Conservation (phyloP, 768 basidiomycete genomes). For the Fistulinella prunicolor region DNA sequence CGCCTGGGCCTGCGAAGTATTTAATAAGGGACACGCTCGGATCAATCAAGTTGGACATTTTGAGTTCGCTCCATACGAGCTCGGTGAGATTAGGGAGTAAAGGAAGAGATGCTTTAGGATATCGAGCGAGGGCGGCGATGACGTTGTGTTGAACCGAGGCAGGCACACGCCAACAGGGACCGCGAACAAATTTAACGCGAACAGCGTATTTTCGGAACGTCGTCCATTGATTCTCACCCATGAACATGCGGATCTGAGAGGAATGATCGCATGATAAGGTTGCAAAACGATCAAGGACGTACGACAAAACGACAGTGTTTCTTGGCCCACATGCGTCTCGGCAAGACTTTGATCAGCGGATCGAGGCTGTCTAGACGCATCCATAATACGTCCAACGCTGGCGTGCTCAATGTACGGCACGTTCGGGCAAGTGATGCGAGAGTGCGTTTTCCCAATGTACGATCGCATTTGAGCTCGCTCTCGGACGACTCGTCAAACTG, state of each 20-base stretch:
- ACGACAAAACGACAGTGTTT: constrained; percentile 22
- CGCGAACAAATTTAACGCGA: constrained; percentile 22
- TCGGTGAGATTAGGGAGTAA: constrained; percentile 26
- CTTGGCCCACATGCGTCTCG: constrained; percentile 25
- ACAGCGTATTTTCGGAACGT: constrained; percentile 24
- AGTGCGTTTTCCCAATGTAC: constrained; percentile 17
- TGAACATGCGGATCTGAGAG: constrained; percentile 20
- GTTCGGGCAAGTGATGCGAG: constrained; percentile 29
- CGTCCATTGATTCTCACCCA: constrained; percentile 27
- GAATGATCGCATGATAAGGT: background rate
- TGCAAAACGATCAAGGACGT: background rate
- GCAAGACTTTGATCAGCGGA: constrained; percentile 25
- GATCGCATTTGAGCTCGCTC: constrained; percentile 12
- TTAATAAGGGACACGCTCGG: constrained; percentile 24
- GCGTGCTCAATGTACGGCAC: constrained; percentile 20
- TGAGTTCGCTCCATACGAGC: constrained; percentile 25
- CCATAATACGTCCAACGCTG: constrained; percentile 29
- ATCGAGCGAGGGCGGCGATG: constrained; percentile 14
- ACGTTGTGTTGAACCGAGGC: constrained; percentile 16
- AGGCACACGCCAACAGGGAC: constrained; percentile 21
- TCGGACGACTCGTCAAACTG: constrained; percentile 23
- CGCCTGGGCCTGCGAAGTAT: constrained; percentile 22
- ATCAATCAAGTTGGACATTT: constrained; percentile 21
- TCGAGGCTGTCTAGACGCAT: constrained; percentile 28
- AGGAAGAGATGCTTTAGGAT: constrained; percentile 13